Evolutionary conservation across 495 filamentous ascomycete genomes (phyloP).

Genomic region (Trichoderma parareesei): DNA sequence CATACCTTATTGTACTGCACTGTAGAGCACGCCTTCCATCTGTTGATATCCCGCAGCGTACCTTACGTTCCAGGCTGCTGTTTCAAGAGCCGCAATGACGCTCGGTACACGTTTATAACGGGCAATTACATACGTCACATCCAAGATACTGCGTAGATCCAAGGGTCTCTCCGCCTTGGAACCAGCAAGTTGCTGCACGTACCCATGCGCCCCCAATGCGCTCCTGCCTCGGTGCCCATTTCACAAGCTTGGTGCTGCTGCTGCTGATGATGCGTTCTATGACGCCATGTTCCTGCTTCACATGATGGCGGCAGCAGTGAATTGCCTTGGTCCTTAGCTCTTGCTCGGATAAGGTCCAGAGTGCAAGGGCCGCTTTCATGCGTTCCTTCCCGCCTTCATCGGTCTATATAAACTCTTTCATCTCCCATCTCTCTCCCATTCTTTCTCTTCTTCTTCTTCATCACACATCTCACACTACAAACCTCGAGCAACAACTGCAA

Average conservation of each 20-base stretch:
- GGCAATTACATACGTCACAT: background rate
- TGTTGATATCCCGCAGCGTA: too few species aligned
- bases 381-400: background rate
- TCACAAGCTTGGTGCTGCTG: background rate
- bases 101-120: too few species aligned
- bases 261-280: background rate
- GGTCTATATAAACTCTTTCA: slow-evolving; percentile 8
- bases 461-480: background rate
- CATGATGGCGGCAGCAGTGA: background rate
- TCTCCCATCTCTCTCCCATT: background rate
- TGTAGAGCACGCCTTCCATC: too few species aligned
- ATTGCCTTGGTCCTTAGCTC: background rate
- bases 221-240: background rate
- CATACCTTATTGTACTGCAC: too few species aligned
- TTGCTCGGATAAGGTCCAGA: background rate
- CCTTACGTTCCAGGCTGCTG: too few species aligned
- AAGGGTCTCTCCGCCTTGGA: background rate
- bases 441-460: background rate
- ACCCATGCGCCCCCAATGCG: background rate
- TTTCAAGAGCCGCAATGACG: too few species aligned
- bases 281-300: slow-evolving; percentile 10
- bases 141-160: background rate
- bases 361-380: background rate
- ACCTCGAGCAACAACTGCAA: background rate
- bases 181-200: background rate